Percentiles rank a stretch among this genome's conserved stretches.
Conservation (phyloP, 768 basidiomycete genomes). For the Lentinus brumalis region DNA sequence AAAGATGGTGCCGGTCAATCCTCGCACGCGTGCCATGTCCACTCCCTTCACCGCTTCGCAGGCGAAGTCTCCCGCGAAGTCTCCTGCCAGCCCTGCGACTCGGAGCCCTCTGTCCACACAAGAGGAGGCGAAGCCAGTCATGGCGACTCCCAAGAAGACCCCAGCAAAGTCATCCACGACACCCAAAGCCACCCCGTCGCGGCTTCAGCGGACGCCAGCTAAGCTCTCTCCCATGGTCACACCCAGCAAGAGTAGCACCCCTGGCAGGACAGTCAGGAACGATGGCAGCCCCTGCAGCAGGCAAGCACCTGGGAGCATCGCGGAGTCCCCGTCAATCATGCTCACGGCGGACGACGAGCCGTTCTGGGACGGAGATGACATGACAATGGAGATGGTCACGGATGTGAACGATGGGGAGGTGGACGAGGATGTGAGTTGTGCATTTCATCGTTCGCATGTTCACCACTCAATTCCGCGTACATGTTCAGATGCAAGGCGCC, state of each 20-base stretch:
- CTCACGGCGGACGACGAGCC: constrained; percentile 31
- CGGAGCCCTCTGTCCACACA: constrained; percentile 8
- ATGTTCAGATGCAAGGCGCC: constrained; percentile 45
- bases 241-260: constrained; percentile 16
- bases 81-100: neutral
- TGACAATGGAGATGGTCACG: constrained; percentile 75
- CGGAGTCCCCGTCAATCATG: constrained; percentile 31
- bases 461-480: neutral
- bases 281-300: constrained; percentile 23
- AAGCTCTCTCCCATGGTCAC: constrained; percentile 22
- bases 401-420: constrained; percentile 69
- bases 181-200: constrained; percentile 22
- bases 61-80: neutral
- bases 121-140: constrained; percentile 7
- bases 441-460: neutral
- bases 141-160: constrained; percentile 19
- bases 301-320: constrained; percentile 18
- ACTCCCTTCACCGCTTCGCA: constrained; percentile 17
- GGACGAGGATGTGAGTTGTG: constrained; percentile 64
- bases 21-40: constrained; percentile 26
- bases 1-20: constrained; percentile 14
- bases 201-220: constrained; percentile 22
- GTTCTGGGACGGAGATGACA: constrained; percentile 56
- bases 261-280: constrained; percentile 17
- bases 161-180: constrained; percentile 16